These are phyloP conservation scores for Avena sativa DNA, from an alignment of 176 grass and related monocot species.

Conservation along the genomic window DNA sequence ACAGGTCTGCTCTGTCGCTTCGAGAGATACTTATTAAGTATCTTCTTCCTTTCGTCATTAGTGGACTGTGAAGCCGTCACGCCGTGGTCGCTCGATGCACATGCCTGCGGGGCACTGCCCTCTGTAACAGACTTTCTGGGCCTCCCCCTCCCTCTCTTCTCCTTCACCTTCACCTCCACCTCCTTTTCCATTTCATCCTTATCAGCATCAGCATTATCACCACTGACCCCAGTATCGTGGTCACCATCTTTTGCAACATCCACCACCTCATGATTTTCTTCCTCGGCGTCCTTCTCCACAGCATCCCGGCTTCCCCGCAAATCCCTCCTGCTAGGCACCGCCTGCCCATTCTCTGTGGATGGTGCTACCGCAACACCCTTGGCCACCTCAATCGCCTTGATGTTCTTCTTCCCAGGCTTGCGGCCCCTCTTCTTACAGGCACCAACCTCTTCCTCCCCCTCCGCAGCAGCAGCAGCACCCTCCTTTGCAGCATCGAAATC, in stretches of 20 bases:
- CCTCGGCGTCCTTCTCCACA: constrained; percentile 36
- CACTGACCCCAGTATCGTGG: not conserved
- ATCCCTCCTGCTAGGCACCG: constrained; percentile 13
- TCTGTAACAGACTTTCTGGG: constrained; percentile 49
- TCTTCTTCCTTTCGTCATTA: constrained; percentile 78
- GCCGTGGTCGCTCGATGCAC: constrained; percentile 47
- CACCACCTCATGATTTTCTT: not conserved
- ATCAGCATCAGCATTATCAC: not conserved
- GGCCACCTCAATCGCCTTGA: constrained; percentile 28
- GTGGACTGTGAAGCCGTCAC: constrained; percentile 55
- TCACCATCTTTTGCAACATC: constrained; percentile 3
- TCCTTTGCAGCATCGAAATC: constrained; percentile 44
- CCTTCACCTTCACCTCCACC: constrained; percentile 56
- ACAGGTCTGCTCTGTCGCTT: constrained; percentile 66
- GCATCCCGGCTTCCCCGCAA: constrained; percentile 5
- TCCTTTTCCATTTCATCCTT: constrained; percentile 45
- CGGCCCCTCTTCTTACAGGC: constrained; percentile 42
- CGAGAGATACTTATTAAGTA: constrained; percentile 70
- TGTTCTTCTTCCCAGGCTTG: constrained; percentile 33
- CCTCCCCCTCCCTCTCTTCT: constrained; percentile 60
- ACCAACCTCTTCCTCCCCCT: constrained; percentile 46
- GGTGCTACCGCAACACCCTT: constrained; percentile 18
- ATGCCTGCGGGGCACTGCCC: constrained; percentile 39
- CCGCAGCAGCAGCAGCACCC: constrained; percentile 39
- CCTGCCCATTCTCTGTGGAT: not conserved